phyloP scores from a whole-genome alignment of 768 basidiomycete species.

The Pulveroboletus sp. region DNA sequence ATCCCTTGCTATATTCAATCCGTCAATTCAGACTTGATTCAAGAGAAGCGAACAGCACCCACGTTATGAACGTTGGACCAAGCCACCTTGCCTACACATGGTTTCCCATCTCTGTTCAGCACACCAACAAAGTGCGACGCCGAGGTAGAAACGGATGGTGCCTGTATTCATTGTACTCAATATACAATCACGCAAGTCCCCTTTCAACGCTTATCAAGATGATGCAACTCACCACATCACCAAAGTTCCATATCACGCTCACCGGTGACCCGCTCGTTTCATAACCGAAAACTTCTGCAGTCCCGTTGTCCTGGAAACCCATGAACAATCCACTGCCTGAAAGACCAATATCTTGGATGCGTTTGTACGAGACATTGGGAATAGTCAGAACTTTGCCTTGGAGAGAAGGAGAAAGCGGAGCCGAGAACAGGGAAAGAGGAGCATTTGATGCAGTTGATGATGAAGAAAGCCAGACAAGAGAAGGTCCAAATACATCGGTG shows the following conservation, averaged over 20 bases:
- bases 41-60: constrained; percentile 19
- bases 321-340: constrained; percentile 54
- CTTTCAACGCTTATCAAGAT: neutral
- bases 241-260: constrained; percentile 50
- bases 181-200: neutral
- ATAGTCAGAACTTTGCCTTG: constrained; percentile 42
- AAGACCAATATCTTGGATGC: constrained; percentile 60
- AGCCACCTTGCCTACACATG: constrained; percentile 58
- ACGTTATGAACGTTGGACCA: constrained; percentile 61
- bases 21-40: neutral
- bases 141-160: constrained; percentile 37
- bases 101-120: constrained; percentile 42
- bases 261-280: constrained; percentile 35
- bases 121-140: constrained; percentile 57
- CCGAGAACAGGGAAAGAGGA: constrained; percentile 21
- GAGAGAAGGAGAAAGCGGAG: constrained; percentile 49
- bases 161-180: constrained; percentile 28
- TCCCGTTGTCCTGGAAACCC: constrained; percentile 51
- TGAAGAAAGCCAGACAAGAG: constrained; percentile 34
- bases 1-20: constrained; percentile 43
- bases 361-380: constrained; percentile 43
- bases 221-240: constrained; percentile 40
- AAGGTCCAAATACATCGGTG: constrained; percentile 12
- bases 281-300: constrained; percentile 51
- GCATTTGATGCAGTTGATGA: constrained; percentile 10